phyloP scores from a whole-genome alignment of 306 rosid genomes.

The Lathyrus sativus region DNA sequence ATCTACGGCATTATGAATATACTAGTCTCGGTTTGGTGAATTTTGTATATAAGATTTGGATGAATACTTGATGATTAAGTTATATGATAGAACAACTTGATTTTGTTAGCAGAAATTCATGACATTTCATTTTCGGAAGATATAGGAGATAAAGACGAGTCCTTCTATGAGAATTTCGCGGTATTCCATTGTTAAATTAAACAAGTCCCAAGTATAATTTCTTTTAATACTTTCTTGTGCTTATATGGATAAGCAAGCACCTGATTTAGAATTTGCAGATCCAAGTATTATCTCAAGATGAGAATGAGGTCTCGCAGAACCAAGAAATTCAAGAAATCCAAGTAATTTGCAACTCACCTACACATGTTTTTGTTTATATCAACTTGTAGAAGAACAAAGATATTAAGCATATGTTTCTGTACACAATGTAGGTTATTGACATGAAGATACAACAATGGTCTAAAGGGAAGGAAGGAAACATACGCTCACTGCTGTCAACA shows the following conservation, averaged over 20 bases:
- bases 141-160: conserved; percentile 50
- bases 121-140: conserved; percentile 40
- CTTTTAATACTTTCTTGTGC: conserved; percentile 1
- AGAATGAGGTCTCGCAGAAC: conserved; percentile 44
- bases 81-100: conserved; percentile 35
- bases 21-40: neutral
- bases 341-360: conserved; percentile 48
- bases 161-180: conserved; percentile 60
- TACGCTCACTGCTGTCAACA: conserved; percentile 89
- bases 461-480: no score
- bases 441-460: conserved; percentile 69
- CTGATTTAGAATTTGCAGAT: conserved; percentile 49
- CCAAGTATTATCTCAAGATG: conserved; percentile 60
- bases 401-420: conserved; percentile 34
- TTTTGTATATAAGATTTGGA: conserved; percentile 22
- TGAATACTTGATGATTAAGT: neutral
- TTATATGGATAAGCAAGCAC: conserved; percentile 42
- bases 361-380: conserved; percentile 25
- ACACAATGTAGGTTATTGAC: conserved; percentile 62
- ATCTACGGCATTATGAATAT: no score
- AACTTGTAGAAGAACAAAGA: conserved; percentile 11
- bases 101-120: conserved; percentile 50
- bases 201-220: neutral
- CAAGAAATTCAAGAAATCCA: conserved; percentile 53
- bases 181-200: conserved; percentile 46